Percentiles rank a stretch among this genome's conserved stretches.
Evolutionary conservation across 140 eudicot genomes (phyloP).

Genomic region (Bidens hawaiensis): DNA sequence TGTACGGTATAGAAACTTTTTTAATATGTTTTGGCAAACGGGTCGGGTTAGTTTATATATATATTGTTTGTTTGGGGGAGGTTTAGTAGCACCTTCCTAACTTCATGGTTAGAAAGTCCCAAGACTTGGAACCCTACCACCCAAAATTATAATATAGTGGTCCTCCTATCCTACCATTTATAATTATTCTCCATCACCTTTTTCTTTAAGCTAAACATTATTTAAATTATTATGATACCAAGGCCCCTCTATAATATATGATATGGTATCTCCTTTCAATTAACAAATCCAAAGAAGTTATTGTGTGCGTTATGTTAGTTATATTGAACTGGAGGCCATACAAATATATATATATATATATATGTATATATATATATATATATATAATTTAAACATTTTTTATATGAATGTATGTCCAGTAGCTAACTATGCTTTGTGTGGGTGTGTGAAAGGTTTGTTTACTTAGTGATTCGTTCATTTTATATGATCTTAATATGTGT

Average conservation of each 20-base stretch:
- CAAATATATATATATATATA: too few relatives aligned
- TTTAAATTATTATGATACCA: background rate
- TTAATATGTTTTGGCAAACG: conserved; percentile 22
- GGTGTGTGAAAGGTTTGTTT: conserved; percentile 12
- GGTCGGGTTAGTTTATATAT: conserved; percentile 3
- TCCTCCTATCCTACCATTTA: conserved; percentile 28
- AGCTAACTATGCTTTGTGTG: background rate
- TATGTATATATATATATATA: too few relatives aligned
- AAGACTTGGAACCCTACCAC: conserved; percentile 43
- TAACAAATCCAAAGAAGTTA: background rate
- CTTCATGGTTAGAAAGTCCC: conserved; percentile 40
- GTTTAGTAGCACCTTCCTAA: conserved; percentile 33
- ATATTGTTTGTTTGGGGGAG: conserved; percentile 18
- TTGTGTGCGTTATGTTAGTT: background rate
- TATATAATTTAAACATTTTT: conserved; percentile 7
- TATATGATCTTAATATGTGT: background rate
- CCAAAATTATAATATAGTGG: conserved; percentile 38
- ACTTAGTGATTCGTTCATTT: conserved; percentile 2
- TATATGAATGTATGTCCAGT: background rate
- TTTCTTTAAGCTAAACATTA: conserved; percentile 11
- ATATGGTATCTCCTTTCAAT: conserved; percentile 4
- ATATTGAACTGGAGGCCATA: background rate
- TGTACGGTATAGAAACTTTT: conserved; percentile 22
- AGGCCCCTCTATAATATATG: conserved; percentile 17
- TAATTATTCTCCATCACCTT: conserved; percentile 33